Percentiles rank a stretch among this genome's conserved stretches.
Evolutionary conservation across 208 protist genomes (phyloP).

Genomic region (Trypanosomatidae sp.): DNA sequence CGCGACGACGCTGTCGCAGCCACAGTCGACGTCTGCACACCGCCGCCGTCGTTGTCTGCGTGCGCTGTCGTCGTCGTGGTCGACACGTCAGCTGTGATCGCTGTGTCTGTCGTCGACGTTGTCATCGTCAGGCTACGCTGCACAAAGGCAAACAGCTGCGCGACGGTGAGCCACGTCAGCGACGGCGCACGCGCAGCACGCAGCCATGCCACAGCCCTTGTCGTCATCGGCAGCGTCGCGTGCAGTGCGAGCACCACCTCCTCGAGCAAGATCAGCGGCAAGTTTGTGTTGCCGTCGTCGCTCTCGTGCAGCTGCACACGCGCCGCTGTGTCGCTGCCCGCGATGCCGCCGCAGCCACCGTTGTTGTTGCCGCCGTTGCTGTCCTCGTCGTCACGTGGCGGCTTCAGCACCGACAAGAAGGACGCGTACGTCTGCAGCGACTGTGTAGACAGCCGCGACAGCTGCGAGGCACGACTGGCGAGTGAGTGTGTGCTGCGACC

Average conservation of each 20-base stretch:
- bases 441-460: constrained; percentile 61
- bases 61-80: neutral
- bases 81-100: constrained; percentile 11
- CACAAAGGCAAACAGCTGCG: constrained; percentile 39
- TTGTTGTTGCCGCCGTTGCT: constrained; percentile 1
- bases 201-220: too few species aligned
- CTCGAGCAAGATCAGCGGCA: constrained; percentile 81
- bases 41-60: neutral
- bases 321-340: too few species aligned
- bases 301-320: too few species aligned
- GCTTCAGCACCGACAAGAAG: constrained; percentile 71
- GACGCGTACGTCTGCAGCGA: constrained; percentile 59
- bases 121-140: too few species aligned
- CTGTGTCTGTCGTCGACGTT: too few species aligned
- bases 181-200: constrained; percentile 11
- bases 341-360: constrained; percentile 9
- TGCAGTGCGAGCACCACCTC: constrained; percentile 53
- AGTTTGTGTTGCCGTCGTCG: constrained; percentile 77
- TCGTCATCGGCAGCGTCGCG: too few species aligned
- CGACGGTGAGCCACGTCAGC: constrained; percentile 61
- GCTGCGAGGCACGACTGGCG: constrained; percentile 55
- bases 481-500: constrained; percentile 25
- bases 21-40: neutral
- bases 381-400: constrained; percentile 7
- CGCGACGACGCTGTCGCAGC: neutral